phyloP scores from a whole-genome alignment of 805 yeast genomes.

The Citeromyces nyonsensis region DNA sequence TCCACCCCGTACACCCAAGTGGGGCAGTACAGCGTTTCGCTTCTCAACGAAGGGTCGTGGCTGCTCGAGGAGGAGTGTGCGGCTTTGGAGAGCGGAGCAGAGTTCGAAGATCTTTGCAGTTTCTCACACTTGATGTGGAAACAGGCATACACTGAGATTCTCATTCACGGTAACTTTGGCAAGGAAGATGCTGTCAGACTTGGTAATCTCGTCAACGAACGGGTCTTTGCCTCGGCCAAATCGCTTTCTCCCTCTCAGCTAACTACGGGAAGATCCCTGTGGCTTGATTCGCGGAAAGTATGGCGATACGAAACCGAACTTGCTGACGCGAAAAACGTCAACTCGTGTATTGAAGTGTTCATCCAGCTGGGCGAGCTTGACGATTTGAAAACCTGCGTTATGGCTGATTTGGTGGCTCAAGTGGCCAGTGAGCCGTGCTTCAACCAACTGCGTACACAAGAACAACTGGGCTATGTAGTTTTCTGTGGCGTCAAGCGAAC shows the following conservation, averaged over 20 bases:
- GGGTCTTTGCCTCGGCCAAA: slow-evolving; percentile 14
- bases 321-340: slow-evolving; percentile 57
- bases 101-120: slow-evolving; percentile 16
- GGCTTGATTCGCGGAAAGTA: slow-evolving; percentile 20
- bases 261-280: slow-evolving; percentile 23
- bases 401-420: slow-evolving; percentile 54
- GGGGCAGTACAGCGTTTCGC: slow-evolving; percentile 39
- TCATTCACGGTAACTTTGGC: slow-evolving; percentile 62
- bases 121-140: slow-evolving; percentile 37
- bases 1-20: slow-evolving; percentile 71
- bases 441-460: slow-evolving; percentile 80
- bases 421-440: slow-evolving; percentile 80
- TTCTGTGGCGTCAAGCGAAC: slow-evolving; percentile 59
- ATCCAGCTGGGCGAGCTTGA: slow-evolving; percentile 50
- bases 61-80: slow-evolving; percentile 41
- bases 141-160: slow-evolving; percentile 54
- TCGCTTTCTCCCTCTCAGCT: slow-evolving; percentile 26
- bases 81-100: slow-evolving; percentile 29
- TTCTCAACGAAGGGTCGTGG: slow-evolving; percentile 67
- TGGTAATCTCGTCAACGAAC: slow-evolving; percentile 22
- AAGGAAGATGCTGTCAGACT: slow-evolving; percentile 37
- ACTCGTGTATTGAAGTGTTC: slow-evolving; percentile 72
- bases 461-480: slow-evolving; percentile 91
- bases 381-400: slow-evolving; percentile 22
- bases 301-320: slow-evolving; percentile 31